Evolutionary conservation across 163 green algal species (phyloP).

Genomic region (Picocystis sp.): DNA sequence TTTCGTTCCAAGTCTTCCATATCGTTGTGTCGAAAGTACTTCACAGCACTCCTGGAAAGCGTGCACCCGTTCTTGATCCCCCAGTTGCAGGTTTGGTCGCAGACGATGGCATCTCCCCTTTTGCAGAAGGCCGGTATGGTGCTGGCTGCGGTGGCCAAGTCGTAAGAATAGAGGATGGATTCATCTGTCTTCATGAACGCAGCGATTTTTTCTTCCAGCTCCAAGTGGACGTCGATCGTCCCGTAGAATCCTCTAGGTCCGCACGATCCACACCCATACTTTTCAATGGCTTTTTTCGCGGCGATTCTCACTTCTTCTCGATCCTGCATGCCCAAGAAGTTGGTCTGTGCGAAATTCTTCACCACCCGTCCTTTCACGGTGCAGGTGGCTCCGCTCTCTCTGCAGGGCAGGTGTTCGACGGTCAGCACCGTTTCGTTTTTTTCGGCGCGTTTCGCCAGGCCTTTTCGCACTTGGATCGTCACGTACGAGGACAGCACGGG

Average conservation of each 20-base stretch:
- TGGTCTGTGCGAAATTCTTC: too few species aligned
- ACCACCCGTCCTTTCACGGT: too few species aligned
- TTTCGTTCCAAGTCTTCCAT: conserved; percentile 62
- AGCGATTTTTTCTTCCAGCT: conserved; percentile 35
- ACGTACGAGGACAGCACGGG: conserved; percentile 5
- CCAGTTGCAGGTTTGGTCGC: conserved; percentile 52
- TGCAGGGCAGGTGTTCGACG: too few species aligned
- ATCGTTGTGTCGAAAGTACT: conserved; percentile 90
- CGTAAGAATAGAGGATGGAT: conserved; percentile 91
- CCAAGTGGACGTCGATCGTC: conserved; percentile 87
- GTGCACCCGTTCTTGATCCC: conserved; percentile 61
- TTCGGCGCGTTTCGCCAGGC: background rate
- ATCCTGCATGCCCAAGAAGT: too few species aligned
- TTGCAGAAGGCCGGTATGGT: conserved; percentile 89
- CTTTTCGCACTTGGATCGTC: background rate
- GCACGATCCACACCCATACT: conserved; percentile 90
- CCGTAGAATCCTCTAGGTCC: conserved; percentile 95
- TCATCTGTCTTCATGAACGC: conserved; percentile 76
- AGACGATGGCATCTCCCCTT: conserved; percentile 73
- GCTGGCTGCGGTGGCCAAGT: conserved; percentile 70
- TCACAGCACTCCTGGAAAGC: conserved; percentile 52
- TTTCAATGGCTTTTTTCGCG: conserved; percentile 58
- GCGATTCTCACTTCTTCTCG: too few species aligned
- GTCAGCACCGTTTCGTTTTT: background rate
- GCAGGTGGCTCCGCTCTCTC: too few species aligned